Evolutionary conservation across 2,329 filamentous ascomycete species (phyloP), one percentile per base, ranked within the genome.

Genomic region (Ascochyta rabiei): DNA sequence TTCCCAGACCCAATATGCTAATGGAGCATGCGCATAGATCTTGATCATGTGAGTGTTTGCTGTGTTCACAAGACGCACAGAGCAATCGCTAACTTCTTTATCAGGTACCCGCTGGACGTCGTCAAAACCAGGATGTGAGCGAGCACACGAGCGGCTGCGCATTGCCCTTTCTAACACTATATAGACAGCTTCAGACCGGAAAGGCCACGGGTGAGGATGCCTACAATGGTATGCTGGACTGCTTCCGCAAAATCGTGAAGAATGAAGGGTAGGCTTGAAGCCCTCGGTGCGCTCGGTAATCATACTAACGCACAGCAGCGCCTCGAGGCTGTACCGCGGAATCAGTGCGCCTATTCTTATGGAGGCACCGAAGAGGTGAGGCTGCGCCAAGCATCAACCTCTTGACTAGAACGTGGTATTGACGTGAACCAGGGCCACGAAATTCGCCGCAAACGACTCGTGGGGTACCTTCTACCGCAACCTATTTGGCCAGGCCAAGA

Each of bases 401-500:
- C 37, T 9, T 1, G 6, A 21, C 6, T 4, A 8, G 31, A 46
- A 19, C 31, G 6, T 33, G 13, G 26, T 8, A 44, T 52, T 62
- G 43, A 63, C 57, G 33, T 23, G 21, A 31, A 26, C 35, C 56
- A 85, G 92, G 80, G 93, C 93, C 38, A 98, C 91, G 81, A 99
- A 99, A 79, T 99, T 99, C 79, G 93, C 95, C 41, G 95, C 95
- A 79, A 99, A 99, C 79, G 95, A 99, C 76, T 91, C 93, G 76
- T 99, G 95, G 95, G 95, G 95, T 70, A 87, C 92, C 78, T 85
- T 97, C 79, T 99, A 96, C 82, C 90, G 92, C 74, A 89, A 89
- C 66, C 75, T 89, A 45, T 98, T 99, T 74, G 91, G 90, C 63
- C 83, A 89, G 51, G 77, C 86, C 52, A 90, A 96, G 81, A 95